A percentile compares a stretch with the other conserved stretches of the same genome.
Evolutionary conservation across 2,329 filamentous ascomycete species (phyloP).

Genomic region (Arthrobotrys musiformis): DNA sequence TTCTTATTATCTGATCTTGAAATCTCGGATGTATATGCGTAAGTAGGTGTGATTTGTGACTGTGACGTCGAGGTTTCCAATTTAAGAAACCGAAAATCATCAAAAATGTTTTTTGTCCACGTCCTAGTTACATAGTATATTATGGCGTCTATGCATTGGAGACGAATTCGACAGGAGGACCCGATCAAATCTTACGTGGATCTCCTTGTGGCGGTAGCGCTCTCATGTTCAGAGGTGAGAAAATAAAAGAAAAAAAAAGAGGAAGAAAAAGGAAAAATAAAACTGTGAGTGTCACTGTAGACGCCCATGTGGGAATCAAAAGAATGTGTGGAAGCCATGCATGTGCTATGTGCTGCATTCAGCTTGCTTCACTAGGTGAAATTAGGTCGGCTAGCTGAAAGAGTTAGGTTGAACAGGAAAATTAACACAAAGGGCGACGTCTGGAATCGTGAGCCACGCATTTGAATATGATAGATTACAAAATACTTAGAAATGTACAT

Average conservation of each 20-base stretch:
- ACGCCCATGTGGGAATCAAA: conserved; percentile 25
- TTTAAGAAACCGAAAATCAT: conserved; percentile 13
- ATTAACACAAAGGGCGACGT: background rate
- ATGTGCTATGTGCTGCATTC: conserved; percentile 14
- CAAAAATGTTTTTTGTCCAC: background rate
- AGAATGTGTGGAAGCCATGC: conserved; percentile 5
- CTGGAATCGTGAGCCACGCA: background rate
- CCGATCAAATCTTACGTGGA: conserved; percentile 13
- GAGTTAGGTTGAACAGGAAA: background rate
- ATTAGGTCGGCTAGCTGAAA: background rate
- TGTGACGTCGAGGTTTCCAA: background rate
- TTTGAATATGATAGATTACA: background rate
- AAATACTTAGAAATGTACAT: no score
- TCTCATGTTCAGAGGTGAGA: background rate
- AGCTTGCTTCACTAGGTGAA: background rate
- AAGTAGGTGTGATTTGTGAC: no score
- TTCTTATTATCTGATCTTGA: background rate
- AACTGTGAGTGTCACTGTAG: conserved; percentile 38
- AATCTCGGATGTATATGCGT: no score
- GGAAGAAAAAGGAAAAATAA: conserved; percentile 27
- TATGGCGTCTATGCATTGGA: conserved; percentile 17
- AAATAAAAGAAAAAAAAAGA: conserved; percentile 29
- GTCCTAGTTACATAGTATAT: background rate
- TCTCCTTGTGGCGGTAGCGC: conserved; percentile 13
- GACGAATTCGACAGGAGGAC: background rate